phyloP scores from a whole-genome alignment of 306 rosid genomes.

The Trifolium subterraneum region DNA sequence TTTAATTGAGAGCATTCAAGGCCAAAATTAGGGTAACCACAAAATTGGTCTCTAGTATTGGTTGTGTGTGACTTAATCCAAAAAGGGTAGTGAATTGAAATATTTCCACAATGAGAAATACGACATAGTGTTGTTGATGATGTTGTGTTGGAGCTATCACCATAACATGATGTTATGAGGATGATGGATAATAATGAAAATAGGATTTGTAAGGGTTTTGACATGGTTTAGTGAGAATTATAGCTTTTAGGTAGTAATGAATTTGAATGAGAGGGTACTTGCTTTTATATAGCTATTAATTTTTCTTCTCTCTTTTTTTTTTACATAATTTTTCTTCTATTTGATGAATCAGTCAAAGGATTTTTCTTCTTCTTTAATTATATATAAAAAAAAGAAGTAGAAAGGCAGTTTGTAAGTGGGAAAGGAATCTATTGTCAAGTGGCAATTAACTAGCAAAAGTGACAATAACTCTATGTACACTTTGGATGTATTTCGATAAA shows the following conservation, averaged over 20 bases:
- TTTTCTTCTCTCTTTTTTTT: too few relatives aligned
- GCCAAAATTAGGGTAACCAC: slow-evolving; percentile 49
- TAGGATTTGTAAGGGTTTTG: slow-evolving; percentile 1
- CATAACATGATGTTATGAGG: slow-evolving; percentile 30
- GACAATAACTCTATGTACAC: too few relatives aligned
- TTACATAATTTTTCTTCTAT: slow-evolving; percentile 17
- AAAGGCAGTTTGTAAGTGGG: slow-evolving; percentile 5
- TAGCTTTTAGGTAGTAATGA: neutral
- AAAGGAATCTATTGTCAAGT: slow-evolving; percentile 40
- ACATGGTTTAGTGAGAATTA: slow-evolving; percentile 23
- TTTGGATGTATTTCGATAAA: too few relatives aligned
- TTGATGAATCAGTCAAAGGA: neutral
- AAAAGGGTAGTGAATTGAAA: slow-evolving; percentile 46
- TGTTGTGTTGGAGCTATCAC: neutral
- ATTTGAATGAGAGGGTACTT: neutral
- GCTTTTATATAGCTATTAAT: slow-evolving; percentile 30
- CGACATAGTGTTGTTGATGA: slow-evolving; percentile 25
- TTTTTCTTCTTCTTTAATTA: neutral
- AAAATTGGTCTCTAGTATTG: neutral
- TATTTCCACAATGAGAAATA: slow-evolving; percentile 25
- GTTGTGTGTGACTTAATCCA: slow-evolving; percentile 18
- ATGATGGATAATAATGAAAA: slow-evolving; percentile 30
- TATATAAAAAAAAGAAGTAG: neutral
- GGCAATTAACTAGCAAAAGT: neutral
- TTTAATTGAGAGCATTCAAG: slow-evolving; percentile 22